Evolutionary conservation across 495 filamentous ascomycete species (phyloP), one percentile per base, ranked within the genome.

Genomic region (Penicillium salamii): DNA sequence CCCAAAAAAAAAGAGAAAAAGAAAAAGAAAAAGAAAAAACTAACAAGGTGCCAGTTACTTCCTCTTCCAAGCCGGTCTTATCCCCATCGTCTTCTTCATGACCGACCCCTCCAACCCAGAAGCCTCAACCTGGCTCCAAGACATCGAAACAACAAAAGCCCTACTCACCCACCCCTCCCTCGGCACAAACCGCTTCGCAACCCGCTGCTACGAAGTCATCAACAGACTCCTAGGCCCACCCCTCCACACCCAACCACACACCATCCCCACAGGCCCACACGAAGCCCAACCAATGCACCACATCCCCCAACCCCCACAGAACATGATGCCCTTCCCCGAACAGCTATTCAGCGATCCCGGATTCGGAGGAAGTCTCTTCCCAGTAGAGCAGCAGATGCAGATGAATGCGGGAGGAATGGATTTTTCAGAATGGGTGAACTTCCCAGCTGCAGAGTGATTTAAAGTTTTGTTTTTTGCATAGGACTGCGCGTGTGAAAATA

Each of bases 51-150:
- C 37, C 42, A 74, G 70, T 7, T 78, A 80, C 51, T 80, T 79
- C 55, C 70, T 80, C 15, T 80, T 80, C 62, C 77, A 80, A 62
- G 76, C 77, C 14, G 73, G 64, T 11, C 49, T 80, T 0, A 78
- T 80, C 26, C 77, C 77, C 1, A 65, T 74, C 33, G 71, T 80
- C 36, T 70, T 75, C 37, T 62, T 80, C 17, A 75, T 74, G 65
- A 78, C 69, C 9, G 71, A 76, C 33, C 70, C 76, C 0, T 65
- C 65, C 12, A 72, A 67, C 34, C 61, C 71, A 12, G 69, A 72
- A 17, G 72, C 74, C 8, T 54, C 64, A 6, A 52, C 53, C 29
- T 78, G 76, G 76, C 58, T 74, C 14, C 67, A 72, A 36, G 74
- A 77, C 37, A 69, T 78, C 21, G 68, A 70, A 58, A 66, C 71